A percentile compares a stretch with the other conserved stretches of the same genome.
phyloP scores from a whole-genome alignment of 2,329 filamentous ascomycete species.

The Alternaria brassicae region DNA sequence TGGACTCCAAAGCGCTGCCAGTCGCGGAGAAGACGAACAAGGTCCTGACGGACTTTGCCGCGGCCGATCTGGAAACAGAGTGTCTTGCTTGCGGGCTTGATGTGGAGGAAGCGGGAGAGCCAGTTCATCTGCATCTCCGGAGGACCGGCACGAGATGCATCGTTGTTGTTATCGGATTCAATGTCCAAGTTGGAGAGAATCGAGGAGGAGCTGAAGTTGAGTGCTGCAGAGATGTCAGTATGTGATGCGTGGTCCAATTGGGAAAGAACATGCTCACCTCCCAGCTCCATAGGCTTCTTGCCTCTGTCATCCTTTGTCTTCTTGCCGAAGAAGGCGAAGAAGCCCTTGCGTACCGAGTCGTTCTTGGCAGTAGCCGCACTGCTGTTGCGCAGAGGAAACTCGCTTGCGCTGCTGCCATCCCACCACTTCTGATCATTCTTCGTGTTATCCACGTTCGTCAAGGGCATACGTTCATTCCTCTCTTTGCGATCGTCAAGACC shows the following conservation, averaged over 20 bases:
- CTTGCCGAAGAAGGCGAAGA: conserved; percentile 62
- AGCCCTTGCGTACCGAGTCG: conserved; percentile 52
- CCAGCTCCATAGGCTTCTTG: conserved; percentile 42
- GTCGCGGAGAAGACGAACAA: conserved; percentile 75
- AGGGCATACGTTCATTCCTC: conserved; percentile 16
- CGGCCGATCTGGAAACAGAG: conserved; percentile 78
- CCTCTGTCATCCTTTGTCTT: conserved; percentile 54
- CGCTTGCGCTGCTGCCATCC: conserved; percentile 46
- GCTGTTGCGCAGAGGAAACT: conserved; percentile 53
- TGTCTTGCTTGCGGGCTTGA: conserved; percentile 80
- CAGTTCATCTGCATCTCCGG: conserved; percentile 70
- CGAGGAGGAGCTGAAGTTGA: conserved; percentile 41
- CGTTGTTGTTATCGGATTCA: conserved; percentile 47
- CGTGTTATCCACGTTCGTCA: conserved; percentile 8
- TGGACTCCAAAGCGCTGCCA: conserved; percentile 84
- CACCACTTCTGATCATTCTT: conserved; percentile 34
- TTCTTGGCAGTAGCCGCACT: conserved; percentile 43
- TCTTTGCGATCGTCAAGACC: conserved; percentile 47
- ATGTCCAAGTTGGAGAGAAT: conserved; percentile 45
- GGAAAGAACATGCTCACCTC: conserved; percentile 46
- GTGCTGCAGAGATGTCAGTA: conserved; percentile 23
- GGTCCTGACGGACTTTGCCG: conserved; percentile 76
- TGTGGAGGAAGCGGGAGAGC: conserved; percentile 86
- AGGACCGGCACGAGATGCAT: conserved; percentile 44
- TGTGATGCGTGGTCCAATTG: conserved; percentile 10